Base-by-base conservation (phyloP, 2,329 filamentous ascomycete genomes). In the Fusarium tanahbumbuense region DNA sequence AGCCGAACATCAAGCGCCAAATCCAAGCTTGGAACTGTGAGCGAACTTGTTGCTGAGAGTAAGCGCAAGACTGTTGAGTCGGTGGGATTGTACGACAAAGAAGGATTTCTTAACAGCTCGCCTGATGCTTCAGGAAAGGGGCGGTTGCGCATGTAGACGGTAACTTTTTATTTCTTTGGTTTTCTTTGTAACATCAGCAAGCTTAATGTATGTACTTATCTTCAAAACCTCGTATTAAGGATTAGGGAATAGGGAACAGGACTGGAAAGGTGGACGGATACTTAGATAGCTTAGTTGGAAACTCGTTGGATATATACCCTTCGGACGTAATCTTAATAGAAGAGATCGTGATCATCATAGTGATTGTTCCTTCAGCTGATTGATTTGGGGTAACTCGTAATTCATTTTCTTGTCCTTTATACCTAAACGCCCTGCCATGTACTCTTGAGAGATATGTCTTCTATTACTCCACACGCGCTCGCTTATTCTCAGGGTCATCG, bases 401-500 rank as follows among this genome's bases (percentile, higher is more conserved):
- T n/a, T 22, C 46, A 56, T 46, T 49, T 44, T 64, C 37, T 28
- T 56, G 41, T 55, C 46, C 34, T 47, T 63, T 66, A 28, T 60
- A 50, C 68, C 61, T 47, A 58, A 64, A 70, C 73, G 66, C 58
- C 70, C 75, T 71, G 71, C 72, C 54, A 60, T 64, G 47, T 56
- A 11, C 41, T 52, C 25, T 47, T 42, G 52, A 27, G 25, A 56
- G 49, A 30, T 37, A 52, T 40, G 46, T 49, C n/a, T 20, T 52
- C 20, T 32, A 12, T 71, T 75, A 84, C 54, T 86, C 85, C 5
- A 83, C 83, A 32, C 85, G 79, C 2, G 80, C 78, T 47, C 85
- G 79, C 75, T 87, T 87, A 70, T 74, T 85, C 54, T 86, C 84
- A 4, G 78, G 58, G 32, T 81, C 80, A 11, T 80, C 80, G 16